A percentile compares a stretch with the other conserved stretches of the same genome.
Evolutionary conservation across 768 basidiomycete species (phyloP).

Genomic region (Rickenella mellea): DNA sequence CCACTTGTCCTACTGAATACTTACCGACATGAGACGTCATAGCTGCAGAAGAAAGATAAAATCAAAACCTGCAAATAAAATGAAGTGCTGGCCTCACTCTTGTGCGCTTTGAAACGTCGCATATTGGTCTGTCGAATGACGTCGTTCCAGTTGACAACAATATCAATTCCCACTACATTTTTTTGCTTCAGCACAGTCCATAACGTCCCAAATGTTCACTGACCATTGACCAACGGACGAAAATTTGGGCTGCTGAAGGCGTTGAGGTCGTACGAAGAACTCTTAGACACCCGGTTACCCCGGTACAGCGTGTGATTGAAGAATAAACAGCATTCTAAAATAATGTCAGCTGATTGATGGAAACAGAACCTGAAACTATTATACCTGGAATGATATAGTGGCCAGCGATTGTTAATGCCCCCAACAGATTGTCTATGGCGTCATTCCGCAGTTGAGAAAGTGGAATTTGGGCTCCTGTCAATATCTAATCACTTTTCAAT

Average conservation of each 20-base stretch:
- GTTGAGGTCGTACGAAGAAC: constrained; percentile 72
- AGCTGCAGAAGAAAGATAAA: constrained; percentile 28
- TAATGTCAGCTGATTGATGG: not conserved
- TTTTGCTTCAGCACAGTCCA: not conserved
- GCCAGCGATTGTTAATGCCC: constrained; percentile 81
- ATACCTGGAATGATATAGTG: constrained; percentile 86
- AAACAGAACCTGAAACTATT: constrained; percentile 2
- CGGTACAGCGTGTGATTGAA: constrained; percentile 87
- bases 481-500: constrained; percentile 38
- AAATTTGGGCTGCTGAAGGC: constrained; percentile 86
- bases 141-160: constrained; percentile 81
- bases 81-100: constrained; percentile 31
- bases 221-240: constrained; percentile 71
- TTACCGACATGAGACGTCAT: constrained; percentile 77
- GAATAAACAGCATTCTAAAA: constrained; percentile 73
- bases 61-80: not conserved
- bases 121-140: constrained; percentile 77
- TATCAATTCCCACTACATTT: constrained; percentile 73
- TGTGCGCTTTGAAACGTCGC: constrained; percentile 73
- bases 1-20: constrained; percentile 16
- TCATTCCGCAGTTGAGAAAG: constrained; percentile 88
- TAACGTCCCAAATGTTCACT: constrained; percentile 5
- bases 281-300: constrained; percentile 77
- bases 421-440: constrained; percentile 87
- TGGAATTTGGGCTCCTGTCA: constrained; percentile 92